A percentile compares a stretch with the other conserved stretches of the same genome.
These are phyloP conservation scores for Xerocomellus amylosporus DNA, from an alignment of 768 basidiomycete genomes.

Conservation along the genomic window DNA sequence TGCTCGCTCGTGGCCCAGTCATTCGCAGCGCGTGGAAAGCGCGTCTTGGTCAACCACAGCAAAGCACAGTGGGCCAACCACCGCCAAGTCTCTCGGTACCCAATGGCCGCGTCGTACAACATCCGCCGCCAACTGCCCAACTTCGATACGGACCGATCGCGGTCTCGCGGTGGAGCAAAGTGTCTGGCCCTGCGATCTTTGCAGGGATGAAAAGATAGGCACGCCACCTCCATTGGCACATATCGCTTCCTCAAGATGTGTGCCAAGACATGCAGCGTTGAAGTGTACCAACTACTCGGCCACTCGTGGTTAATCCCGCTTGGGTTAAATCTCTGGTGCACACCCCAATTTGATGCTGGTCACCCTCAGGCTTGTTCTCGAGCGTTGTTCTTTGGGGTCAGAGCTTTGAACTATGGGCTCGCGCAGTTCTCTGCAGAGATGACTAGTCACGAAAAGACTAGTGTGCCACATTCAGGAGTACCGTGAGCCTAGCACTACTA, in stretches of 20 bases:
- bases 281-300: conserved; percentile 5
- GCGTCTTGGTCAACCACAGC: conserved; percentile 45
- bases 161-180: conserved; percentile 68
- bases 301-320: not conserved
- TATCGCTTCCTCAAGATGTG: conserved; percentile 1
- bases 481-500: conserved; percentile 10
- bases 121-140: conserved; percentile 16
- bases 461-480: conserved; percentile 14
- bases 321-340: conserved; percentile 5
- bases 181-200: conserved; percentile 58
- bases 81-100: conserved; percentile 16
- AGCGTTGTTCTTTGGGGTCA: conserved; percentile 2
- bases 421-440: not conserved
- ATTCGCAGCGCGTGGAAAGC: conserved; percentile 78
- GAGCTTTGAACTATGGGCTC: conserved; percentile 1
- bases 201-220: conserved; percentile 66
- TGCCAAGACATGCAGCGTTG: conserved; percentile 5
- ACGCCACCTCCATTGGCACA: not conserved
- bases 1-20: conserved; percentile 58
- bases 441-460: conserved; percentile 5
- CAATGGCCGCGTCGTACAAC: conserved; percentile 26
- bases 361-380: too few relatives aligned
- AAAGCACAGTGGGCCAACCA: conserved; percentile 20
- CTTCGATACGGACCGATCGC: conserved; percentile 63
- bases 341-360: not conserved